A percentile compares a stretch with the other conserved stretches of the same genome.
These are phyloP conservation scores for Seiridium unicorne DNA, from an alignment of 2,329 filamentous ascomycete species.

Conservation along the genomic window DNA sequence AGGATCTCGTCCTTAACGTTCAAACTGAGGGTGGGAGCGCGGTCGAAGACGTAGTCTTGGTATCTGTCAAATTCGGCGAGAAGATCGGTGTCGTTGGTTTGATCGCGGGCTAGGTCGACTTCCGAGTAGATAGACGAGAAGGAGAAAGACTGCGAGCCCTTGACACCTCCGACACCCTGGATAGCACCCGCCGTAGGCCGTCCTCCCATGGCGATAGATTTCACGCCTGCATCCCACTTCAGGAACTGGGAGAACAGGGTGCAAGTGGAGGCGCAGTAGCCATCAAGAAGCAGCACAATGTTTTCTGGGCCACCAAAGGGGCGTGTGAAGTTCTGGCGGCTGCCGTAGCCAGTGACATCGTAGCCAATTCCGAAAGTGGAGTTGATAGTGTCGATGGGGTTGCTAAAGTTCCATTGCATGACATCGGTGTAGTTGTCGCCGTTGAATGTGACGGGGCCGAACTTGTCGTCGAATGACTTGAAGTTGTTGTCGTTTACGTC, in stretches of 20 bases:
- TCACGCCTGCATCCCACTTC: slow-evolving; percentile 49
- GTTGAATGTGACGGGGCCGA: slow-evolving; percentile 36
- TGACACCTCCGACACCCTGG: slow-evolving; percentile 53
- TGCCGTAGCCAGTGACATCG: slow-evolving; percentile 49
- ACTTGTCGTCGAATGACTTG: slow-evolving; percentile 44
- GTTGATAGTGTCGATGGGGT: slow-evolving; percentile 39
- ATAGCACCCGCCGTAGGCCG: slow-evolving; percentile 44
- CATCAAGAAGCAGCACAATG: slow-evolving; percentile 58
- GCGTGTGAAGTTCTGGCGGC: slow-evolving; percentile 42
- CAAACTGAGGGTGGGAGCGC: slow-evolving; percentile 30
- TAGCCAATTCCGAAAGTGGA: slow-evolving; percentile 39
- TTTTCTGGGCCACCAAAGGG: slow-evolving; percentile 56
- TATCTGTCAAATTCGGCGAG: slow-evolving; percentile 29
- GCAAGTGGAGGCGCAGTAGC: slow-evolving; percentile 58
- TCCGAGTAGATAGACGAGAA: slow-evolving; percentile 28
- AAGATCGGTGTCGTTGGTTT: slow-evolving; percentile 26
- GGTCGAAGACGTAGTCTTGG: slow-evolving; percentile 28
- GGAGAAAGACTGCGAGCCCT: slow-evolving; percentile 42
- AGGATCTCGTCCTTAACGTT: slow-evolving; percentile 40
- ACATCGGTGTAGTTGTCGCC: slow-evolving; percentile 53
- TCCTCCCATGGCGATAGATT: slow-evolving; percentile 53
- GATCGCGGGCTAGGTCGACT: slow-evolving; percentile 18
- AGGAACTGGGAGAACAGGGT: slow-evolving; percentile 56
- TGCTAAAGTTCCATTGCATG: slow-evolving; percentile 50
- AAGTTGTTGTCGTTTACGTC: slow-evolving; percentile 48